Conservation (phyloP, 73 alveolate species). For the Blepharisma stoltei region DNA sequence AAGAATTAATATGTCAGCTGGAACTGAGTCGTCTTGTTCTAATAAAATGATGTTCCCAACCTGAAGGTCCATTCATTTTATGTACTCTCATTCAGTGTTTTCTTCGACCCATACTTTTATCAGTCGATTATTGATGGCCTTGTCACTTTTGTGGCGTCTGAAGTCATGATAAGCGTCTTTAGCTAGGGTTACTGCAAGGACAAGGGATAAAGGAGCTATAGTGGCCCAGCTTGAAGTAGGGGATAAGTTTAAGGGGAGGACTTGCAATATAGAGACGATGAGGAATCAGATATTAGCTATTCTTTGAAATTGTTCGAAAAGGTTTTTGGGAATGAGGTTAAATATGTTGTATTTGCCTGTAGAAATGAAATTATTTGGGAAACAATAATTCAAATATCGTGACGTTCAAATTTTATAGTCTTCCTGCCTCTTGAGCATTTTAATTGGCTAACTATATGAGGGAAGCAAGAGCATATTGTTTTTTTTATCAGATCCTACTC, state of each 20-base stretch:
- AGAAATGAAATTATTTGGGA: constrained; percentile 20
- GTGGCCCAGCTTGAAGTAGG: constrained; percentile 36
- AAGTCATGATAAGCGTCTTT: constrained; percentile 29
- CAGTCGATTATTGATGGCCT: constrained; percentile 8
- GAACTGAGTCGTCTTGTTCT: constrained; percentile 70
- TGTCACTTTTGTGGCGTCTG: constrained; percentile 24
- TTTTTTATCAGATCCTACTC: too few species aligned
- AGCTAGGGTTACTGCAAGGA: constrained; percentile 12
- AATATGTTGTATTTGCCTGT: constrained; percentile 5
- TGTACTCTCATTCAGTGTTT: background rate
- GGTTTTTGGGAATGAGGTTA: constrained; percentile 50
- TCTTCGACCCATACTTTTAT: constrained; percentile 12
- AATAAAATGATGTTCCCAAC: constrained; percentile 28
- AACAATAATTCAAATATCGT: too few species aligned
- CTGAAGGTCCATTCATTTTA: constrained; percentile 17
- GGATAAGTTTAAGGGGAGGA: constrained; percentile 41
- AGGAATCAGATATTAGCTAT: constrained; percentile 77
- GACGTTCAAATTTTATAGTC: too few species aligned
- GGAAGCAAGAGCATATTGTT: too few species aligned
- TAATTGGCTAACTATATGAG: too few species aligned
- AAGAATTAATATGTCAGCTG: constrained; percentile 73
- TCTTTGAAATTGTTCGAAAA: constrained; percentile 77
- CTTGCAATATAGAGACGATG: constrained; percentile 74
- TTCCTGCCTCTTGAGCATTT: too few species aligned
- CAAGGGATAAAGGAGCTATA: constrained; percentile 26